Conservation (phyloP, 495 filamentous ascomycete species). For the Collariella sp. region DNA sequence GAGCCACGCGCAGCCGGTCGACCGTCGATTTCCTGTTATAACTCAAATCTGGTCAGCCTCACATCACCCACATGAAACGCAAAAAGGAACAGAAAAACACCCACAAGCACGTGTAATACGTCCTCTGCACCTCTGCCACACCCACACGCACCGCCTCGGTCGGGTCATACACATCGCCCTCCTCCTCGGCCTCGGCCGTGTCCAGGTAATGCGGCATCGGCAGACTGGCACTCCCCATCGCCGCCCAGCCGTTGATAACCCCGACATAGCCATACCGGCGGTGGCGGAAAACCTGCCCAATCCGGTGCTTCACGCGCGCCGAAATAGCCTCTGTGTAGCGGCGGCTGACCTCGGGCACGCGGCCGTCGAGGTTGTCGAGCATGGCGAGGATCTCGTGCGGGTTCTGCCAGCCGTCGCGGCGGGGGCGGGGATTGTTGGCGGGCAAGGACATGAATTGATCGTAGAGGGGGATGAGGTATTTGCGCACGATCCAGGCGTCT, state of each 20-base stretch:
- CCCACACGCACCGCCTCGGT: conserved; percentile 35
- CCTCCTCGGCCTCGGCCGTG: conserved; percentile 37
- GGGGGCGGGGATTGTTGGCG: conserved; percentile 11
- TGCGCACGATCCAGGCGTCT: conserved; percentile 58
- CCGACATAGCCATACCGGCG: conserved; percentile 70
- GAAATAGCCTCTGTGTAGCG: conserved; percentile 36
- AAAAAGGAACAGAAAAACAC: conserved; percentile 28
- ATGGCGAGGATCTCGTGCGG: conserved; percentile 44
- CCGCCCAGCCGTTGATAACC: conserved; percentile 82
- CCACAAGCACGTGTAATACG: conserved; percentile 79
- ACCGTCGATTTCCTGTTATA: conserved; percentile 14
- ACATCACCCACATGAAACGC: background rate
- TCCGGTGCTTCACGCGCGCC: conserved; percentile 51
- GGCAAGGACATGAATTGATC: conserved; percentile 25
- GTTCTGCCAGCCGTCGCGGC: conserved; percentile 18
- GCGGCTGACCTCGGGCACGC: conserved; percentile 46
- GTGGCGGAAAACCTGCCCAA: conserved; percentile 82
- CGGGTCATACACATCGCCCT: conserved; percentile 47
- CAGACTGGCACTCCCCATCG: conserved; percentile 27
- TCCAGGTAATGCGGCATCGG: conserved; percentile 29
- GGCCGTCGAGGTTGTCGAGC: conserved; percentile 52
- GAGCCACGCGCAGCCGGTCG: conserved; percentile 66
- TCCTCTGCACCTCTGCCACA: conserved; percentile 46
- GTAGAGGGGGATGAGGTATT: conserved; percentile 54
- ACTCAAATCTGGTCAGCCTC: background rate